These are phyloP conservation scores for Ophiobolus disseminans DNA, from an alignment of 2,329 filamentous ascomycete genomes.

Conservation along the genomic window DNA sequence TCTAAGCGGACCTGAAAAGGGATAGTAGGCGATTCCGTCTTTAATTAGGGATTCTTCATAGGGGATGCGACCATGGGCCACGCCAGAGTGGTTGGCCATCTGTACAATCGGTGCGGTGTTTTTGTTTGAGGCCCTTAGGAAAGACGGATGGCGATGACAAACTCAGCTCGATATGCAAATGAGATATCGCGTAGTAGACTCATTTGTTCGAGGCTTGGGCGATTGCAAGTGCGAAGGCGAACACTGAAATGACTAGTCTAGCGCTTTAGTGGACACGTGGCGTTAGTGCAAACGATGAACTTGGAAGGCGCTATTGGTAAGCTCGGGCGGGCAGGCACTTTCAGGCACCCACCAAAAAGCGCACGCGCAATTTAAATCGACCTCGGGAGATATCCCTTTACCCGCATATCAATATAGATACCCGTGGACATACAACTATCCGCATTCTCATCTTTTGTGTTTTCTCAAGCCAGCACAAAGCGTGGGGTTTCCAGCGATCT, in stretches of 20 bases:
- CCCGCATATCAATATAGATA: too few relatives aligned
- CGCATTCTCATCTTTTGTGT: too few relatives aligned
- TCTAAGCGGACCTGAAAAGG: background rate
- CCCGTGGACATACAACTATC: too few relatives aligned
- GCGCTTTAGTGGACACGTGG: background rate
- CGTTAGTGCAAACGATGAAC: background rate
- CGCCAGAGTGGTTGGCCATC: background rate
- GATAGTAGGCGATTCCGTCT: background rate
- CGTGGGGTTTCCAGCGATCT: too few relatives aligned
- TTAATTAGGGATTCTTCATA: background rate
- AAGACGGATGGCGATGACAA: background rate
- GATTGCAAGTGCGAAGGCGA: background rate
- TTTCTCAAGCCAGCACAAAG: too few relatives aligned
- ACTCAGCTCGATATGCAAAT: background rate
- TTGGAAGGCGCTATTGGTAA: constrained; percentile 5
- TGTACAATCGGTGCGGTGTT: background rate
- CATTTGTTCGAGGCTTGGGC: background rate
- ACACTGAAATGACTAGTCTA: too few relatives aligned
- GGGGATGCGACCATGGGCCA: background rate
- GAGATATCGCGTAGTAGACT: background rate
- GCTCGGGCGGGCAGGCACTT: too few relatives aligned
- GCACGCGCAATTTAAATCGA: too few relatives aligned
- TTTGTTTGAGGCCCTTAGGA: background rate
- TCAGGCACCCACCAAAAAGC: too few relatives aligned
- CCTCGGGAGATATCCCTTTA: too few relatives aligned